Percentiles rank a stretch among this genome's conserved stretches.
phyloP scores from a whole-genome alignment of 2,329 filamentous ascomycete genomes.

The Fusarium napiforme region DNA sequence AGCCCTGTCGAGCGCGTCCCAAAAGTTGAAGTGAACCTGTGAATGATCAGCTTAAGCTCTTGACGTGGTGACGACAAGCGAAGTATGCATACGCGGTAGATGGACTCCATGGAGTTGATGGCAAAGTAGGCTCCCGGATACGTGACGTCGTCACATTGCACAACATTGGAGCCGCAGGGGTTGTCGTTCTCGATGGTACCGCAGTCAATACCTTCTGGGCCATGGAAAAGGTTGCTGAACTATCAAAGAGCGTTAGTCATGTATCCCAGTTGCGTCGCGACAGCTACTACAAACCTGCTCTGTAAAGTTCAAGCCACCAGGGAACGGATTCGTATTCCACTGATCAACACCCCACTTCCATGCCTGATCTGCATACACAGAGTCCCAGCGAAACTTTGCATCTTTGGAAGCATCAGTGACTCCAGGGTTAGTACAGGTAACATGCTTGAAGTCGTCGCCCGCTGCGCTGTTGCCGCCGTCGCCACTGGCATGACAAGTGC shows the following conservation, averaged over 20 bases:
- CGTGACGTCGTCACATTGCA: neutral
- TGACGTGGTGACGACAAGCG: fast-evolving
- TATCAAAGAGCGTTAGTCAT: neutral
- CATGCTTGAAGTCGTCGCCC: neutral
- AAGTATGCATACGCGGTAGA: neutral
- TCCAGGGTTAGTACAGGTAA: neutral
- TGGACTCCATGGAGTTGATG: neutral
- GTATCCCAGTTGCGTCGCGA: fast-evolving
- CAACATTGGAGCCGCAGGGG: neutral
- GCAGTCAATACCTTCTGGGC: neutral
- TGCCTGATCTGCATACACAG: neutral
- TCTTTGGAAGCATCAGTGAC: neutral
- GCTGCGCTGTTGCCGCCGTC: neutral
- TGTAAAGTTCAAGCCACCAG: neutral
- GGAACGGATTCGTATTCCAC: neutral
- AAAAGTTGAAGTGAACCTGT: neutral
- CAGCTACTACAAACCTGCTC: neutral
- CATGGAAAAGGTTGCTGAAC: neutral
- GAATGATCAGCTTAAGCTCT: neutral
- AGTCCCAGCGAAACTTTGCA: neutral
- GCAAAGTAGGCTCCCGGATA: neutral
- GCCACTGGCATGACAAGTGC: neutral
- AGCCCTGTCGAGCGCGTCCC: neutral
- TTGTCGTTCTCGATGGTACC: neutral
- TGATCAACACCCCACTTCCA: neutral